A percentile compares a stretch with the other conserved stretches of the same genome.
phyloP scores from a whole-genome alignment of 164 flowering plant species.

The Umbellularia californica region DNA sequence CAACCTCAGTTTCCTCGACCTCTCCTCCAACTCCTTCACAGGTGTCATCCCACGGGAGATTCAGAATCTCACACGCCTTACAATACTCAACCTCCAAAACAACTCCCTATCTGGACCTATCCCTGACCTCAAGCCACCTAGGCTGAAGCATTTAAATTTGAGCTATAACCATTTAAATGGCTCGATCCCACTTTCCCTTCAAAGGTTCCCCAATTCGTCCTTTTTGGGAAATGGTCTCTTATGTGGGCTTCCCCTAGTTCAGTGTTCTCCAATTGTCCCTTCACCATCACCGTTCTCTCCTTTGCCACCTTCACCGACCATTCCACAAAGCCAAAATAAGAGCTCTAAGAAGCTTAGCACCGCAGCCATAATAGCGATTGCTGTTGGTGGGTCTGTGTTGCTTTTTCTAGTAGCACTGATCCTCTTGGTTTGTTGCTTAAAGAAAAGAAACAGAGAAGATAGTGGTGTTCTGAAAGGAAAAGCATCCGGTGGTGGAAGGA shows the following conservation, averaged over 20 bases:
- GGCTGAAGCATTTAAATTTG: constrained; percentile 45
- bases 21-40: constrained; percentile 67
- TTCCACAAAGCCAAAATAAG: constrained; percentile 12
- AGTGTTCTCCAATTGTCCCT: constrained; percentile 42
- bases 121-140: constrained; percentile 42
- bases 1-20: constrained; percentile 52
- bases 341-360: constrained; percentile 36
- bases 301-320: constrained; percentile 24
- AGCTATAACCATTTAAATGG: constrained; percentile 60
- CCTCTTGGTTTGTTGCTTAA: constrained; percentile 33
- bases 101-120: constrained; percentile 54
- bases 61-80: constrained; percentile 47
- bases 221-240: constrained; percentile 55
- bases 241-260: constrained; percentile 64
- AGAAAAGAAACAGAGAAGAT: constrained; percentile 28
- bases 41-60: constrained; percentile 63
- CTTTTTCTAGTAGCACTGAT: constrained; percentile 32
- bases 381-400: constrained; percentile 44
- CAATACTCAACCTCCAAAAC: constrained; percentile 45
- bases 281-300: constrained; percentile 39
- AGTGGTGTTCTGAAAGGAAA: constrained; percentile 33
- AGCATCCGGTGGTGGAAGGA: constrained; percentile 37
- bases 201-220: constrained; percentile 44
- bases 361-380: constrained; percentile 51
- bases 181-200: constrained; percentile 49